Conservation (phyloP, 2,329 filamentous ascomycete genomes). For the Fonsecaea monophora region DNA sequence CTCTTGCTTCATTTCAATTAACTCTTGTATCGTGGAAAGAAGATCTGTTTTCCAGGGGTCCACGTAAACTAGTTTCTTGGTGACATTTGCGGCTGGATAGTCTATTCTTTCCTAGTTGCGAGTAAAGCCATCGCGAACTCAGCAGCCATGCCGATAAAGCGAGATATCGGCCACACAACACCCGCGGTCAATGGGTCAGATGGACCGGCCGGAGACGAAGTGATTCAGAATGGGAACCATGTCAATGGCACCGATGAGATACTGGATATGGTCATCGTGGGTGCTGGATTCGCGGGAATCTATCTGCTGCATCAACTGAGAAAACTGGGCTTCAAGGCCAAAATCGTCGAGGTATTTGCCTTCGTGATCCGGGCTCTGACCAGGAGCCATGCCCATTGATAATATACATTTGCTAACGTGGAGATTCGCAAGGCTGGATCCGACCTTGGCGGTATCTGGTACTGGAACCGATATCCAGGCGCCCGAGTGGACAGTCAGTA, state of each 20-base stretch:
- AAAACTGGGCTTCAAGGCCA: slow-evolving; percentile 55
- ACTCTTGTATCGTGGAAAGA: not conserved
- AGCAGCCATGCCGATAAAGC: slow-evolving; percentile 7
- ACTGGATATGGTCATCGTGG: slow-evolving; percentile 37
- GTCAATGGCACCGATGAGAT: slow-evolving; percentile 4
- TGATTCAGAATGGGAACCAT: slow-evolving; percentile 7
- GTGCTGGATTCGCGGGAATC: slow-evolving; percentile 50
- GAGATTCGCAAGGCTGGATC: slow-evolving; percentile 18
- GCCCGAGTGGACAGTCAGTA: slow-evolving; percentile 56
- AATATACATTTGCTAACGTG: not conserved
- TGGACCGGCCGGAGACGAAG: not conserved
- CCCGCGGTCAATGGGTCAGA: slow-evolving; percentile 6
- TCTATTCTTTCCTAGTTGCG: not conserved
- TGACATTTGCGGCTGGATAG: not conserved
- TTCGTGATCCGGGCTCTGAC: not conserved
- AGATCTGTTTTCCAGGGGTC: not conserved
- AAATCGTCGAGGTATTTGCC: slow-evolving; percentile 48
- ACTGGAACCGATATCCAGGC: slow-evolving; percentile 46
- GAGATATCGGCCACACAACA: slow-evolving; percentile 14
- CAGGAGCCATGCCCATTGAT: not conserved
- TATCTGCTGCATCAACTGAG: slow-evolving; percentile 61
- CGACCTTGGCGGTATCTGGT: slow-evolving; percentile 25
- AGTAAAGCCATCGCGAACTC: not conserved
- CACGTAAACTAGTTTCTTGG: not conserved
- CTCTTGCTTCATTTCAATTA: not conserved